Evolutionary conservation across 192 early-diverging fungal genomes (phyloP).

Genomic region (Coemansia sp.): DNA sequence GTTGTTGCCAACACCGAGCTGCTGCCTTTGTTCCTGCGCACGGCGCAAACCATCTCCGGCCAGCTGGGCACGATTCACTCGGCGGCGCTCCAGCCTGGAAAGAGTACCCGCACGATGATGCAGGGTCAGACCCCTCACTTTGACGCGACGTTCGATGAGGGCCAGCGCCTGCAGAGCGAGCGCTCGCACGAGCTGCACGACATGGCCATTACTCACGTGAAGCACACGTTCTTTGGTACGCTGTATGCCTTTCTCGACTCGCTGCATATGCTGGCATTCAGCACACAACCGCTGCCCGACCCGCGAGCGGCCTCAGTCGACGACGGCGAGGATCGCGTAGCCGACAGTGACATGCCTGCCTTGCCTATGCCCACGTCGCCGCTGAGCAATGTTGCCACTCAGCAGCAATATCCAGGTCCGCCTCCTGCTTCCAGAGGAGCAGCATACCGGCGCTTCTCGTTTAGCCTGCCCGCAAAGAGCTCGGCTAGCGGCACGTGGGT

Average conservation of each 20-base stretch:
- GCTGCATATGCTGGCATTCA: conserved; percentile 66
- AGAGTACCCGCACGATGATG: conserved; percentile 35
- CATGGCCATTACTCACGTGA: conserved; percentile 50
- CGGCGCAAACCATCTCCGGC: conserved; percentile 34
- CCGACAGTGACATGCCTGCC: background rate
- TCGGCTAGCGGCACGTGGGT: background rate
- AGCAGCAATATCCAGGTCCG: background rate
- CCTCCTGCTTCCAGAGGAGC: conserved; percentile 33
- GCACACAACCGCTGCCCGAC: conserved; percentile 9
- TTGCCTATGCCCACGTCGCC: conserved; percentile 1
- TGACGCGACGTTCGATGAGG: conserved; percentile 45
- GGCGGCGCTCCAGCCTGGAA: conserved; percentile 43
- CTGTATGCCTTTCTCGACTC: conserved; percentile 81
- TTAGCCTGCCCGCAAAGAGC: conserved; percentile 31
- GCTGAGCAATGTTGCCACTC: conserved; percentile 1
- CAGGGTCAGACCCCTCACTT: conserved; percentile 53
- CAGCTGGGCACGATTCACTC: conserved; percentile 50
- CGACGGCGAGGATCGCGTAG: background rate
- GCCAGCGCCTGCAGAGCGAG: conserved; percentile 52
- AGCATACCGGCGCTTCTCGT: conserved; percentile 41
- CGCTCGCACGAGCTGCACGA: conserved; percentile 59
- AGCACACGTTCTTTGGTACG: conserved; percentile 73
- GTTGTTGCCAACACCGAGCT: conserved; percentile 54
- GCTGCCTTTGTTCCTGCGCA: conserved; percentile 49
- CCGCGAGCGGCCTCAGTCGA: background rate